phyloP scores from a whole-genome alignment of 2,329 filamentous ascomycete species.

The Calycina marina region DNA sequence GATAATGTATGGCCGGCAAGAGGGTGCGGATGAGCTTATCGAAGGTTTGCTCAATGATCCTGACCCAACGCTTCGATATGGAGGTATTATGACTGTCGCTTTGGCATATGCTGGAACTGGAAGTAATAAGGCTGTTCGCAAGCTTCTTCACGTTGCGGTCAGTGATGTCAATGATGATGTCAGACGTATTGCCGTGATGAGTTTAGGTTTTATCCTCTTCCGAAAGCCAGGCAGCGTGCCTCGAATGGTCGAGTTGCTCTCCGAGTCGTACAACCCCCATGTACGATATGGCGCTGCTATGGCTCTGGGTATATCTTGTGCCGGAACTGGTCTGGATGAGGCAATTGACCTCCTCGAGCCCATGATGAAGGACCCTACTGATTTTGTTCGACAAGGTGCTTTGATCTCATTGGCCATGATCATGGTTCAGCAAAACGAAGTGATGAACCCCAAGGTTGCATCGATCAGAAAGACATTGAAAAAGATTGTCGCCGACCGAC shows the following conservation, averaged over 20 bases:
- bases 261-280: slow-evolving; percentile 97
- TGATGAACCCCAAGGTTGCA: slow-evolving; percentile 93
- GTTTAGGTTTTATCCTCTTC: slow-evolving; percentile 95
- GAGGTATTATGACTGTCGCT: slow-evolving; percentile 97
- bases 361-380: slow-evolving; percentile 98
- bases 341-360: slow-evolving; percentile 93
- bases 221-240: slow-evolving; percentile 93
- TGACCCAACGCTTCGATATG: slow-evolving; percentile 85
- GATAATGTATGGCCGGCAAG: slow-evolving; percentile 95
- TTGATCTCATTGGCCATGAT: slow-evolving; percentile 95
- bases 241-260: slow-evolving; percentile 94
- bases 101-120: slow-evolving; percentile 93
- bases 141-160: slow-evolving; percentile 87
- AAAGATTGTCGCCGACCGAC: slow-evolving; percentile 86
- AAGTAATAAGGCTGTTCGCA: slow-evolving; percentile 96
- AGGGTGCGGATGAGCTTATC: slow-evolving; percentile 87
- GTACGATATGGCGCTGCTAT: slow-evolving; percentile 96
- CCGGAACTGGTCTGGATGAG: slow-evolving; percentile 88
- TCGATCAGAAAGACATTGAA: slow-evolving; percentile 83
- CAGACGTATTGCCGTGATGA: slow-evolving; percentile 90
- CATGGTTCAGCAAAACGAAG: slow-evolving; percentile 97
- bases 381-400: slow-evolving; percentile 94
- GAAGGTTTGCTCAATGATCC: slow-evolving; percentile 86
- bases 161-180: slow-evolving; percentile 98
- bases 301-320: slow-evolving; percentile 95